Base-by-base conservation (phyloP, 2,329 filamentous ascomycete species). In the Ramularia endophylla region DNA sequence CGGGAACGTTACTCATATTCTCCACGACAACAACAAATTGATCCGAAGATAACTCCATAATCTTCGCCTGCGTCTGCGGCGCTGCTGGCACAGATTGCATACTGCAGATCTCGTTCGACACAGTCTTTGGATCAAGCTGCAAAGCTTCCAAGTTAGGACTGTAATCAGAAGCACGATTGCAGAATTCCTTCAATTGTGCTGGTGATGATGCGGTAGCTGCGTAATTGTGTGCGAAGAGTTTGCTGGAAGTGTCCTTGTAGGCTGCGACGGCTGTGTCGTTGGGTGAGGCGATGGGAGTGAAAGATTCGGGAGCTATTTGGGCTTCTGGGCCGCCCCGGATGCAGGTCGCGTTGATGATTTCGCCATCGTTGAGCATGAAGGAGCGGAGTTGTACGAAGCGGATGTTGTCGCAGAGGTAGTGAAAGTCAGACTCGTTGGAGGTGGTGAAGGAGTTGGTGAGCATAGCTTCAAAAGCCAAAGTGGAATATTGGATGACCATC, bases 341-440 rank as follows among this genome's bases (percentile, higher is more conserved):
- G 40, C 57, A 60, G 12, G 47, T 49, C 4, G 51, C 44, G 17
- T 49, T 44, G 12, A 51, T 44, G 32, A 57, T 39, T 11, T 27
- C 19, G 9, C n/a, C 15, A 29, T 46, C 44, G 38, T 53, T 39
- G 34, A 59, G 38, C 11, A 46, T 31, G 49, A 59, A 56, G 41
- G 34, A 36, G 25, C 51, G 42, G 30, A 60, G 39, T 27, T 46
- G 40, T 13, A 44, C 22, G 38, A 49, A 52, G 22, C 44, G 46
- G 29, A 60, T 44, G 36, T 50, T 51, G 38, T 49, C 30, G 46
- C 57, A 60, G 22, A 59, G 43, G 48, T 57, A 54, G 22, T 36
- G 27, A 35, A 46, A 50, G 19, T 43, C 38, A 1, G 43, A 27
- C 8, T 36, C 48, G 30, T 52, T 48, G 37, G 33, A 33, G n/a